Base-by-base conservation (phyloP, 345 rosid species). In the Cardiospermum halicacabum region DNA sequence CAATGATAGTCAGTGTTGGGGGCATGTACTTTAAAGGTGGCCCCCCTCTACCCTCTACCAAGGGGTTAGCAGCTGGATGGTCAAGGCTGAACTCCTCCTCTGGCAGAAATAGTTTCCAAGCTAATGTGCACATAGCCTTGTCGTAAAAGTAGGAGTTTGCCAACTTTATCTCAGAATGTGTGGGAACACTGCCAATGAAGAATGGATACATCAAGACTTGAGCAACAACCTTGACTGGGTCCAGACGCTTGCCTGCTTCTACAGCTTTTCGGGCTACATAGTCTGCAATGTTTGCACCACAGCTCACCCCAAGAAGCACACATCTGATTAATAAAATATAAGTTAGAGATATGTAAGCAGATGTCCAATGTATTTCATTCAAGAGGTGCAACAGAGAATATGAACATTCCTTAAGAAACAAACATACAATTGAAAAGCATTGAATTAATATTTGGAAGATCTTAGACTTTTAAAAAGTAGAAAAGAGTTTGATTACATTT, bases 121-220 rank as follows among this genome's bases (percentile, higher is more conserved):
- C 88, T 47, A 93, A 89, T 9, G 74, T 66, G 70, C 92, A 84
- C 80, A 77, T 86, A 18, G 96, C 68, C 70, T 90, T 93, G 77
- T 90, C 98, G n/a, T 82, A 90, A 68, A 93, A 93, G 74, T 90
- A 88, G 19, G 96, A 82, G 67, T 88, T 90, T 56, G 97, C 93
- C 66, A 83, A 77, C 76, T 80, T 86, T 66, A 86, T 81, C 85
- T 93, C 94, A 0, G 98, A 93, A 43, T 81, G 94, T 1, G 97
- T 93, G 3, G 97, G 97, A 8, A 76, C 70, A 36, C 78, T 90
- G 19, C 97, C 97, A 19, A 85, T 81, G 76, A 90, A 88, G 69
- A 93, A 93, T 4, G 97, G 96, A 66, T 85, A 88, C 94, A 93
- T 85, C 72, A 90, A 64, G 51, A 93, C 96, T 78, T 88, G 98